Conservation (phyloP, 1,284 basidiomycete species). For the Cryptococcus sp. region DNA sequence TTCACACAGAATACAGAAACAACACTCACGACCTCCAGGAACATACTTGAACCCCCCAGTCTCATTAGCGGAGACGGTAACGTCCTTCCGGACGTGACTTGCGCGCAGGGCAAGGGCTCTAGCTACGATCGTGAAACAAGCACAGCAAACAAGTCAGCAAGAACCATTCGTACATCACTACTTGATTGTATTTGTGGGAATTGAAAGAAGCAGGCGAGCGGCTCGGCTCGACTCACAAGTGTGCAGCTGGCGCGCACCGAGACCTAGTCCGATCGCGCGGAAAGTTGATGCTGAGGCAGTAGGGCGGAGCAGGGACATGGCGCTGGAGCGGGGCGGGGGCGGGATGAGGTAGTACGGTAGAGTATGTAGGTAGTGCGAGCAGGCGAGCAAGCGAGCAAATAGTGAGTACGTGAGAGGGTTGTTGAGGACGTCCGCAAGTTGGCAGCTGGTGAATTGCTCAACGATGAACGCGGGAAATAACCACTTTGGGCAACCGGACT, state of each 20-base stretch:
- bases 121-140: conserved; percentile 20
- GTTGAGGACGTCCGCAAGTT: too few relatives aligned
- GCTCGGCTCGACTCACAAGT: conserved; percentile 36
- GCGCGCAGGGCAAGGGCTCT: conserved; percentile 40
- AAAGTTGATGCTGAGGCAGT: conserved; percentile 21
- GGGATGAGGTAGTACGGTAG: too few relatives aligned
- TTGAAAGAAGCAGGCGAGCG: neutral
- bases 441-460: too few relatives aligned
- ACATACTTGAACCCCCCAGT: conserved; percentile 54
- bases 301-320: conserved; percentile 46
- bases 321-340: conserved; percentile 10
- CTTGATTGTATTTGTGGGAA: neutral
- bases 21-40: conserved; percentile 53
- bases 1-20: neutral
- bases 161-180: neutral
- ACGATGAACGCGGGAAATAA: too few relatives aligned
- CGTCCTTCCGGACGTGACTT: conserved; percentile 25
- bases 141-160: neutral
- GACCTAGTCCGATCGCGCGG: conserved; percentile 30
- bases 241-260: conserved; percentile 42
- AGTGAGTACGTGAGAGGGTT: too few relatives aligned
- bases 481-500: too few relatives aligned
- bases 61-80: conserved; percentile 43
- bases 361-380: conserved; percentile 4
- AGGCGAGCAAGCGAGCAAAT: too few relatives aligned